A percentile compares a stretch with the other conserved stretches of the same genome.
Conservation (phyloP, 1,284 basidiomycete species). For the Microbotryum lychnidis-dioicae region DNA sequence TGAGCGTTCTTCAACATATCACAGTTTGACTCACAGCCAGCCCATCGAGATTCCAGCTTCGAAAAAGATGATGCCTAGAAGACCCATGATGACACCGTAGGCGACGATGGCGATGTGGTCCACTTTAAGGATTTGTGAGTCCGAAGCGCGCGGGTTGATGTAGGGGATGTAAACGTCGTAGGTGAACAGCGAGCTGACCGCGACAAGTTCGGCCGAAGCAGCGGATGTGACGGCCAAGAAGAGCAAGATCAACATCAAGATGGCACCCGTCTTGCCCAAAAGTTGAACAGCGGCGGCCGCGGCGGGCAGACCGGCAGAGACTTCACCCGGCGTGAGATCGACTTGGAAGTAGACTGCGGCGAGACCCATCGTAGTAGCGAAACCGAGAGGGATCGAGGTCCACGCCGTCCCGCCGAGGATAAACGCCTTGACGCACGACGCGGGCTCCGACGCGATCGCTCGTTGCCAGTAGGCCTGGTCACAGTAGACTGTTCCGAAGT, state of each 20-base stretch:
- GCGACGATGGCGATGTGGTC: constrained; percentile 41
- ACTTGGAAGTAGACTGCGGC: constrained; percentile 13
- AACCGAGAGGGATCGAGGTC: constrained; percentile 67
- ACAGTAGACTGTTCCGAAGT: constrained; percentile 72
- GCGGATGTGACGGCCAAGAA: constrained; percentile 72
- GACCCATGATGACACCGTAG: constrained; percentile 69
- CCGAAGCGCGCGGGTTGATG: constrained; percentile 53
- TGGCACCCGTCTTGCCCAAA: constrained; percentile 63
- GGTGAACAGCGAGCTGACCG: constrained; percentile 51
- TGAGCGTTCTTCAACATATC: not conserved
- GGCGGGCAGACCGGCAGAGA: constrained; percentile 75
- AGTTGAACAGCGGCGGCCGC: constrained; percentile 52
- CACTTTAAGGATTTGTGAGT: constrained; percentile 52
- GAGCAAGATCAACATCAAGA: constrained; percentile 45
- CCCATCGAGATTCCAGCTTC: constrained; percentile 85
- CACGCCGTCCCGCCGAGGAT: constrained; percentile 45
- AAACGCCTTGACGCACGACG: constrained; percentile 37
- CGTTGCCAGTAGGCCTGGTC: constrained; percentile 47
- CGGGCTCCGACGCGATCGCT: constrained; percentile 37
- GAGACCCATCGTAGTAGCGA: constrained; percentile 14
- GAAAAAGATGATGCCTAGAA: constrained; percentile 76
- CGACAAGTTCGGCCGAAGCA: constrained; percentile 80
- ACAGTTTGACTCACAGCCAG: constrained; percentile 44
- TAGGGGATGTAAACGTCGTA: constrained; percentile 59
- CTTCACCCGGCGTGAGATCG: constrained; percentile 44